A percentile compares a stretch with the other conserved stretches of the same genome.
phyloP scores from a whole-genome alignment of 805 yeast species.

The Candida taoyuanica region DNA sequence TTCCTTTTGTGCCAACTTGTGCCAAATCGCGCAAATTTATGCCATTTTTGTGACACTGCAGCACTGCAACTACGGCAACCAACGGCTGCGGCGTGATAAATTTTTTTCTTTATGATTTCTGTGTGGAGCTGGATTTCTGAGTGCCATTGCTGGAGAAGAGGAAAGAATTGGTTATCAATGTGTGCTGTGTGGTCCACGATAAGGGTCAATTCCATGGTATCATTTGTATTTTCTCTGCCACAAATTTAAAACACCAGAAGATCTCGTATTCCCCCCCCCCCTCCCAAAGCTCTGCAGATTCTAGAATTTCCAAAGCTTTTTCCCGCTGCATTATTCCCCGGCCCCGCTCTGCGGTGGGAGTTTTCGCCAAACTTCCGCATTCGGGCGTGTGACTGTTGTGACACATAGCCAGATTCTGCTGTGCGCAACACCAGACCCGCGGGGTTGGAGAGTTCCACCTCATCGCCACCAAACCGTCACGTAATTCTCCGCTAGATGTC shows the following conservation, averaged over 20 bases:
- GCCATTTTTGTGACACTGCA: conserved; percentile 1
- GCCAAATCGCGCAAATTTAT: not conserved
- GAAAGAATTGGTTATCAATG: not conserved
- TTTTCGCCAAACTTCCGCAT: conserved; percentile 2
- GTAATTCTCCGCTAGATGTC: not conserved
- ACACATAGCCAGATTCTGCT: conserved; percentile 4
- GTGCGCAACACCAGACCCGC: not conserved
- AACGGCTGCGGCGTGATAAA: not conserved
- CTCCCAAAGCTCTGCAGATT: no score
- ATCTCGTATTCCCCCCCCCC: no score
- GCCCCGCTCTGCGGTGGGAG: not conserved
- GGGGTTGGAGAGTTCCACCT: no score
- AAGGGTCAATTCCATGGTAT: no score
- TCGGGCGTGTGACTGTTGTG: conserved; percentile 8
- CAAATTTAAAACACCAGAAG: not conserved
- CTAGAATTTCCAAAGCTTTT: not conserved
- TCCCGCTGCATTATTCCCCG: not conserved
- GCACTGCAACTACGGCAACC: conserved; percentile 9
- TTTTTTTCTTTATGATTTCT: not conserved
- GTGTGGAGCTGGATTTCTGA: not conserved
- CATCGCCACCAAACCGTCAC: not conserved
- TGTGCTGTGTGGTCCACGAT: no score
- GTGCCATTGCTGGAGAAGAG: not conserved
- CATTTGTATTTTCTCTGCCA: no score
- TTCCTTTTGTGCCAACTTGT: conserved; percentile 1